phyloP scores from a whole-genome alignment of 208 protist species.

The Acanthamoeba polyphaga region DNA sequence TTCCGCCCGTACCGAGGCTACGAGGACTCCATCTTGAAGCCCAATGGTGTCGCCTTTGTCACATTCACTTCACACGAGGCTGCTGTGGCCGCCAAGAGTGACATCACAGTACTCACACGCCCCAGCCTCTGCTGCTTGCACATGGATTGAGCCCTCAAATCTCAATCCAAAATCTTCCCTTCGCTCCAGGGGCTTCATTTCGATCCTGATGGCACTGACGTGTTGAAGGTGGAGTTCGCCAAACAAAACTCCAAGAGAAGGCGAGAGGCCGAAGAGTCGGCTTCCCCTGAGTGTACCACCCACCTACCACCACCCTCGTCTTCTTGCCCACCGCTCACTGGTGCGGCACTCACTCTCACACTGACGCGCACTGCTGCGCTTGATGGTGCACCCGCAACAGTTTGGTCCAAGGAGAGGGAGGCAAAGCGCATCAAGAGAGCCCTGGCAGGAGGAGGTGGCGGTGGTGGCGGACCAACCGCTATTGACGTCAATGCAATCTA shows the following conservation, averaged over 20 bases:
- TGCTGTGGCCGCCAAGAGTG: constrained; percentile 9
- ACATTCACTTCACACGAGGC: constrained; percentile 49
- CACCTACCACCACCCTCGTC: too few relatives aligned
- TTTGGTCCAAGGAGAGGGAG: constrained; percentile 52
- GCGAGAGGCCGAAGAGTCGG: constrained; percentile 42
- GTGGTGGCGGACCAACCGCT: background rate
- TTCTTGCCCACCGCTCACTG: too few relatives aligned
- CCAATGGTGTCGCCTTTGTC: constrained; percentile 43
- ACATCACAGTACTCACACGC: constrained; percentile 1
- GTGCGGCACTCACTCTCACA: background rate
- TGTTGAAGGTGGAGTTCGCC: constrained; percentile 59
- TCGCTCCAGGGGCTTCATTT: constrained; percentile 27
- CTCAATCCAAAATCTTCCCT: background rate
- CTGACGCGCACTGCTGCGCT: background rate
- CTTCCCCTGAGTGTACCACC: constrained; percentile 29
- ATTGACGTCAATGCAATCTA: constrained; percentile 4
- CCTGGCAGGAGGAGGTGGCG: background rate
- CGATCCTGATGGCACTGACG: constrained; percentile 26
- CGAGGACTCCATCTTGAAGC: constrained; percentile 67
- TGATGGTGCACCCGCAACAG: background rate
- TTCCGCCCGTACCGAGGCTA: constrained; percentile 57
- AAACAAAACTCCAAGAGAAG: constrained; percentile 64
- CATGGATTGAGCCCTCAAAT: background rate
- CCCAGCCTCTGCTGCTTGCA: background rate
- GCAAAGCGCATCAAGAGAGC: constrained; percentile 44